phyloP scores from a whole-genome alignment of 2,329 filamentous ascomycete genomes.

The Dothideomycetes sp. region DNA sequence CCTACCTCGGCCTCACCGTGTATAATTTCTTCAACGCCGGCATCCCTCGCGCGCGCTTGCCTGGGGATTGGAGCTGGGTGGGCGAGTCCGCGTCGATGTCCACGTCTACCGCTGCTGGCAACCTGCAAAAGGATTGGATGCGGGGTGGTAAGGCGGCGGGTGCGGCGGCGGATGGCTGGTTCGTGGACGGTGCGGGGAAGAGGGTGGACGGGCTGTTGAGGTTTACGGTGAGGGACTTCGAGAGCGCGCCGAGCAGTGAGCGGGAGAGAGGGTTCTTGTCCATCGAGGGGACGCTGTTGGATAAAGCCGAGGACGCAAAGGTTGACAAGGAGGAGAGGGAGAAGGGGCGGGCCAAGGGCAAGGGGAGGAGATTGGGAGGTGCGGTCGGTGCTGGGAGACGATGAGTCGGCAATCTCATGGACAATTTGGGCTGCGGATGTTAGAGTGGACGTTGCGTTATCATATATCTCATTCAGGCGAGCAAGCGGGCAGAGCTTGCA shows the following conservation, averaged over 20 bases:
- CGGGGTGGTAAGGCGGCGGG: conserved; percentile 17
- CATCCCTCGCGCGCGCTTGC: conserved; percentile 67
- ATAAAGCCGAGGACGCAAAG: conserved; percentile 52
- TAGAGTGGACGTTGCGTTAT: too few relatives aligned
- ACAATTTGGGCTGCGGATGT: too few relatives aligned
- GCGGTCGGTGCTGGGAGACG: neutral
- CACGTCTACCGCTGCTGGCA: too few relatives aligned
- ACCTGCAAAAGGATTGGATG: too few relatives aligned
- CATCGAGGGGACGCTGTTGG: conserved; percentile 79
- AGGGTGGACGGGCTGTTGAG: conserved; percentile 59
- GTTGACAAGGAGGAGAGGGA: conserved; percentile 43
- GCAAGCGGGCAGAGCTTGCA: too few relatives aligned
- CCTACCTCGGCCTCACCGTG: conserved; percentile 78
- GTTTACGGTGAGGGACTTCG: conserved; percentile 77
- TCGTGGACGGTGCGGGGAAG: conserved; percentile 59
- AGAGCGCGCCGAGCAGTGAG: conserved; percentile 55
- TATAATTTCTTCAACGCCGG: conserved; percentile 88
- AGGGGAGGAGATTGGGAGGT: neutral
- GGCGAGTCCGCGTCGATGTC: conserved; percentile 28
- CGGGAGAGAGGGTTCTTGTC: conserved; percentile 67
- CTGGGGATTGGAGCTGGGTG: conserved; percentile 70
- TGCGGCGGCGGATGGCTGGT: conserved; percentile 56
- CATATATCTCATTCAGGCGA: too few relatives aligned
- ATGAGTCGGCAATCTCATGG: conserved; percentile 1
- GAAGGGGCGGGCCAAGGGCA: neutral